Conservation (phyloP, 2,329 filamentous ascomycete species). For the Metarhizium guizhouense region DNA sequence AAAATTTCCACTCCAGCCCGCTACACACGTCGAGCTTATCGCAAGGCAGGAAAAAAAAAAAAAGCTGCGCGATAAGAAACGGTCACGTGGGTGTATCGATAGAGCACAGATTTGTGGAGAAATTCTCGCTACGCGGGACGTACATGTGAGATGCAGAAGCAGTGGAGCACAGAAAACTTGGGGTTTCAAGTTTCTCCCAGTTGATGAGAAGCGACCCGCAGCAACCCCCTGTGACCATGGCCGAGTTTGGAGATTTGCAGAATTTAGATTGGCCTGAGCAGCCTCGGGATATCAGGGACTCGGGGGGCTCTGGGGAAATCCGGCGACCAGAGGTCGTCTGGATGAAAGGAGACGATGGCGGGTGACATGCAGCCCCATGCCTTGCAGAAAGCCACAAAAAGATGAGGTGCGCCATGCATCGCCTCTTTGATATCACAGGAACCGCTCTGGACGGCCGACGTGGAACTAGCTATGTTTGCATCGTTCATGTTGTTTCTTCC, state of each 20-base stretch:
- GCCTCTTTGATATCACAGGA: background rate
- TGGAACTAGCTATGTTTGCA: no score
- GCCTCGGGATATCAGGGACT: background rate
- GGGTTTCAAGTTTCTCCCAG: background rate
- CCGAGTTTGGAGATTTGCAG: background rate
- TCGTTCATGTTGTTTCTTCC: no score
- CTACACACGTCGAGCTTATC: conserved; percentile 7
- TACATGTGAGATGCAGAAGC: background rate
- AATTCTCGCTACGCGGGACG: background rate
- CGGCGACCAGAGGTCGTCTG: background rate
- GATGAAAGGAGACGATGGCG: background rate
- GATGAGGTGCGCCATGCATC: background rate
- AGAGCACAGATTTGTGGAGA: conserved; percentile 3
- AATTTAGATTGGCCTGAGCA: background rate
- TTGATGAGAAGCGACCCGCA: background rate
- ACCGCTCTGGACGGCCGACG: background rate
- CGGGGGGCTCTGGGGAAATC: background rate
- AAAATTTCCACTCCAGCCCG: conserved; percentile 9
- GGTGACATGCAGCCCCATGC: background rate
- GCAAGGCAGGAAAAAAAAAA: conserved; percentile 18
- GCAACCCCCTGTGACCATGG: background rate
- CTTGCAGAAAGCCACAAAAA: background rate
- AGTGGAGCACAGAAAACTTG: background rate
- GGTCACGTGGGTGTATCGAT: conserved; percentile 19
- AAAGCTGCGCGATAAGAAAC: conserved; percentile 19